phyloP scores from a whole-genome alignment of 1,139 yeast genomes.

The Nakaseomyces nivariensis region DNA sequence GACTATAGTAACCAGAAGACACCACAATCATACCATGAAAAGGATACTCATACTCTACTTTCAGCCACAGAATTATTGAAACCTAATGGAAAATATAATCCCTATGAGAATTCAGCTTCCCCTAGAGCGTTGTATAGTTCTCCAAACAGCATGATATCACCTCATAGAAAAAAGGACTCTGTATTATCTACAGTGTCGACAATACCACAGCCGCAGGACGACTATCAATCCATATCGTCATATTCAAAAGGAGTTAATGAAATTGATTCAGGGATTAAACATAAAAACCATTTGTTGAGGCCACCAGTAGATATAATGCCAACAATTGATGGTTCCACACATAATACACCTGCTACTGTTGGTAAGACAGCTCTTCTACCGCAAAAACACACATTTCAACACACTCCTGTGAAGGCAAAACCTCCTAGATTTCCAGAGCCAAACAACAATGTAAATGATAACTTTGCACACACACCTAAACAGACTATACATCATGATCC shows the following conservation, averaged over 20 bases:
- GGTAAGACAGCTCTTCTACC: constrained; percentile 12
- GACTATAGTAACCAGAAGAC: background rate
- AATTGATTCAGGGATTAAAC: background rate
- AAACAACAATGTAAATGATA: background rate
- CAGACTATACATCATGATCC: background rate
- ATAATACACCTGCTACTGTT: constrained; percentile 18
- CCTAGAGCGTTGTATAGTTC: constrained; percentile 1
- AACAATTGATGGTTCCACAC: constrained; percentile 23
- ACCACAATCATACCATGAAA: background rate
- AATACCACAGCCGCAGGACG: constrained; percentile 13
- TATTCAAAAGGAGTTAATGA: constrained; percentile 2
- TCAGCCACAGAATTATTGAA: background rate
- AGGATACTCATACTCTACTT: background rate
- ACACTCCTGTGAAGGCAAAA: constrained; percentile 21
- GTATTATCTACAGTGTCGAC: constrained; percentile 14
- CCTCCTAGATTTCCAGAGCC: background rate
- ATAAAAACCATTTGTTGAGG: background rate
- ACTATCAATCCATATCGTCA: constrained; percentile 9
- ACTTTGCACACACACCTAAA: background rate
- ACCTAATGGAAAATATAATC: background rate
- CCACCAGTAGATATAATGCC: constrained; percentile 19
- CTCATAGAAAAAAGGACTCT: constrained; percentile 12
- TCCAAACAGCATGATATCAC: constrained; percentile 2
- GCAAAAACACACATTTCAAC: constrained; percentile 25
- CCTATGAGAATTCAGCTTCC: background rate